These are phyloP conservation scores for Aureobasidium sp. DNA, from an alignment of 2,329 filamentous ascomycete genomes.

Conservation along the genomic window DNA sequence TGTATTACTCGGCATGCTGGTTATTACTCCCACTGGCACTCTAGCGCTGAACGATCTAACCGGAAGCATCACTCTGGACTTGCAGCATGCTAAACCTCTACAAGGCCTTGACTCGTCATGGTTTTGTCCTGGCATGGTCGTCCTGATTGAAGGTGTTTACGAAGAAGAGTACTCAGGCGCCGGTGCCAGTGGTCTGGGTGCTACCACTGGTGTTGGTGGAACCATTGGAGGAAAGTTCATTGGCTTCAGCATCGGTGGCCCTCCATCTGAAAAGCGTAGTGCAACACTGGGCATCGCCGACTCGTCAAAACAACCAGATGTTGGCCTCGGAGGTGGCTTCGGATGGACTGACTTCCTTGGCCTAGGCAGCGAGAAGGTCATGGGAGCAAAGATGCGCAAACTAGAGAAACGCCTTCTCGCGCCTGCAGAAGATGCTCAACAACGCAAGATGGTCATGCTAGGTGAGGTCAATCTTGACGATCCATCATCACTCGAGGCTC, in stretches of 20 bases:
- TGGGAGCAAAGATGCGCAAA: conserved; percentile 73
- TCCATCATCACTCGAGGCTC: conserved; percentile 70
- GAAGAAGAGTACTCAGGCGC: conserved; percentile 77
- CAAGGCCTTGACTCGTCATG: conserved; percentile 70
- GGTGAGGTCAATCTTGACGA: conserved; percentile 83
- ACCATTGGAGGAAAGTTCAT: conserved; percentile 89
- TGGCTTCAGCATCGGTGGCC: conserved; percentile 83
- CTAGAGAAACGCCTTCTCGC: conserved; percentile 63
- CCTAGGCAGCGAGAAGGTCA: conserved; percentile 78
- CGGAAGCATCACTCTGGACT: conserved; percentile 77
- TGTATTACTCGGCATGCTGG: conserved; percentile 78
- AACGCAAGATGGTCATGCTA: conserved; percentile 61
- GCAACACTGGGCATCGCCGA: conserved; percentile 66
- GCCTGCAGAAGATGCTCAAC: conserved; percentile 22
- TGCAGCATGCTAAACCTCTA: conserved; percentile 72
- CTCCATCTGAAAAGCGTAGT: conserved; percentile 78
- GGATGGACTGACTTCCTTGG: conserved; percentile 97
- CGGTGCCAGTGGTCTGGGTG: conserved; percentile 53
- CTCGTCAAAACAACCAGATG: conserved; percentile 28
- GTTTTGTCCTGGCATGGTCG: conserved; percentile 94
- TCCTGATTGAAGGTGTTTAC: conserved; percentile 91
- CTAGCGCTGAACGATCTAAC: conserved; percentile 80
- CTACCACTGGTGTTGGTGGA: conserved; percentile 76
- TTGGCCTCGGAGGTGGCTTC: conserved; percentile 57
- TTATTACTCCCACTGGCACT: conserved; percentile 70